phyloP scores from a whole-genome alignment of 495 filamentous ascomycete species.

The Penicillium lagena region DNA sequence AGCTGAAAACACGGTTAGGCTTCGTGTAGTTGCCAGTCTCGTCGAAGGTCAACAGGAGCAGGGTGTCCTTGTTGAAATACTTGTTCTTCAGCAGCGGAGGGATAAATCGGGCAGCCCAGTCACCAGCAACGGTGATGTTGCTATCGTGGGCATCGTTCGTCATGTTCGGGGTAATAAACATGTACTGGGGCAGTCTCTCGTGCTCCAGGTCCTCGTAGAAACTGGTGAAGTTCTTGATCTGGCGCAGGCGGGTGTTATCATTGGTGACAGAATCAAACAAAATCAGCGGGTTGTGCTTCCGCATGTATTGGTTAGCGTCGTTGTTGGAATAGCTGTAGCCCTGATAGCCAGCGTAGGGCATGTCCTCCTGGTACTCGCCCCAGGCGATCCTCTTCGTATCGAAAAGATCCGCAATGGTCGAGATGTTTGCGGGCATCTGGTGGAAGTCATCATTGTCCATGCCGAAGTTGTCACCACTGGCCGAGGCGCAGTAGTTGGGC shows the following conservation, averaged over 20 bases:
- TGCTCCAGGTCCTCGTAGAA: constrained; percentile 54
- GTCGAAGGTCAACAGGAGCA: constrained; percentile 65
- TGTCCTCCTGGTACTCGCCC: constrained; percentile 63
- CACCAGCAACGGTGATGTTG: constrained; percentile 51
- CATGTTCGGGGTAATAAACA: constrained; percentile 76
- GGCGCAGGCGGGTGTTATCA: constrained; percentile 45
- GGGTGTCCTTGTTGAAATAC: constrained; percentile 63
- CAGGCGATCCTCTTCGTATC: constrained; percentile 62
- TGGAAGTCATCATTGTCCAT: constrained; percentile 62
- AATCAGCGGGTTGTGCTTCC: constrained; percentile 68
- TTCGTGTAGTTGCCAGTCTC: constrained; percentile 52
- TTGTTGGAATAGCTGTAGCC: constrained; percentile 45
- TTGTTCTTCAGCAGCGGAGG: constrained; percentile 54
- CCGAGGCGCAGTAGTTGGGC: constrained; percentile 63
- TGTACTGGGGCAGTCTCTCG: constrained; percentile 60
- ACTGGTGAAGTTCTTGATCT: constrained; percentile 62
- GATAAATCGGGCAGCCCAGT: constrained; percentile 54
- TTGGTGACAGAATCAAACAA: constrained; percentile 53
- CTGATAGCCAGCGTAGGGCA: constrained; percentile 63
- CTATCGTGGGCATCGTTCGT: constrained; percentile 67
- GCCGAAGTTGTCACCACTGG: constrained; percentile 60
- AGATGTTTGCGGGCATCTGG: constrained; percentile 52
- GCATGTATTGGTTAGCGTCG: constrained; percentile 60
- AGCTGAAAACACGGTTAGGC: constrained; percentile 50
- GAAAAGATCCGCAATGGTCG: constrained; percentile 62